These are phyloP conservation scores for Oryza glaberrima DNA, from an alignment of 176 grass and related monocot species.

Conservation along the genomic window DNA sequence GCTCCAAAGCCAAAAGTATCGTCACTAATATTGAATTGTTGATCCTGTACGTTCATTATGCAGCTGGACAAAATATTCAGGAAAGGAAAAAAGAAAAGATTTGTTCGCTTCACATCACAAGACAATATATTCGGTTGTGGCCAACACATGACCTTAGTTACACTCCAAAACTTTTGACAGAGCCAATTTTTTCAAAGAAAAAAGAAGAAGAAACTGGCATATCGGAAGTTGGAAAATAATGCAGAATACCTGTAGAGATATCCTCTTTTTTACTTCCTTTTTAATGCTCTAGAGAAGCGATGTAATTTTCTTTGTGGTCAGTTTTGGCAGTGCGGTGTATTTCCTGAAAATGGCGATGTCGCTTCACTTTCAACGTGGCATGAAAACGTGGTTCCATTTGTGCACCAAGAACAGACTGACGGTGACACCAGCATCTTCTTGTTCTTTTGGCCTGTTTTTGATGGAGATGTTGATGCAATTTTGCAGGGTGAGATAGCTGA, in stretches of 20 bases:
- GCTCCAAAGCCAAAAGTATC: not conserved
- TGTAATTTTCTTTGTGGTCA: not conserved
- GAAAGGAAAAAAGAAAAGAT: not conserved
- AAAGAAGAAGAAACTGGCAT: not conserved
- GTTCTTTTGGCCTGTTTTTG: not conserved
- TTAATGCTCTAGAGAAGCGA: not conserved
- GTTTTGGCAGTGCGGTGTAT: not conserved
- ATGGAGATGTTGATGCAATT: not conserved
- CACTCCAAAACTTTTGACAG: not conserved
- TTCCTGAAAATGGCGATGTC: constrained; percentile 5
- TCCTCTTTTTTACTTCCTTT: not conserved
- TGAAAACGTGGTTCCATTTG: not conserved
- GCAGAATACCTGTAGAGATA: not conserved
- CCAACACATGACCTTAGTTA: not conserved
- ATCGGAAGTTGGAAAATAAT: not conserved
- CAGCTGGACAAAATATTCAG: not conserved
- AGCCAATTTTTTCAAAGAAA: not conserved
- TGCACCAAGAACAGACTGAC: not conserved
- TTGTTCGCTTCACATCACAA: not conserved
- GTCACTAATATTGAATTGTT: not conserved
- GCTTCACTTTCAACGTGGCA: constrained; percentile 17
- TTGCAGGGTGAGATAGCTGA: not conserved
- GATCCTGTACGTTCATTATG: not conserved
- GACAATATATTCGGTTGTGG: not conserved
- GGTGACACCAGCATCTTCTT: constrained; percentile 20